Evolutionary conservation across 2,329 filamentous ascomycete species (phyloP), one percentile per base, ranked within the genome.

Genomic region (Ophiocordyceps robertsii): DNA sequence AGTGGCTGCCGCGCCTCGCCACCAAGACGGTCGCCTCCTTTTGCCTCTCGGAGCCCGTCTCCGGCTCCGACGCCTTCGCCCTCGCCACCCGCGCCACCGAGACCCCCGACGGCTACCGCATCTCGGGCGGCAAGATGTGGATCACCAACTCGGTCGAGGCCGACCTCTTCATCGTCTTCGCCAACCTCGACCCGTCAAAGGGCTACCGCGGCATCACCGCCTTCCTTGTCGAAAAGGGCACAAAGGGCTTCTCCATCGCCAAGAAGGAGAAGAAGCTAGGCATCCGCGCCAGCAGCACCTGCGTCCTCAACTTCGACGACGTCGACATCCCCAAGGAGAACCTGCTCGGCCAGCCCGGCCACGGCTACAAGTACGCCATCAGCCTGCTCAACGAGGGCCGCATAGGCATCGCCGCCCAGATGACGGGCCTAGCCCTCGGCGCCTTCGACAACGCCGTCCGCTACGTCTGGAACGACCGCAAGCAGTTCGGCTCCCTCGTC

Each of bases 261-360:
- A 98, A 98, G 77, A 98, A 98, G 73, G 92, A 98, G 73, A 96
- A 96, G 82, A 98, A 98, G 73, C 80, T 98, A 39, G 92, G 92
- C 45, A 98, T 98, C 68, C 82, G 77, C 58, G 92, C 92, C 42
- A 93, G 85, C 67, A 93, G 85, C 68, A 98, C 92, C 29, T 98
- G 92, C 65, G 90, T 95, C 49, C 73, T 98, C 62, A 96, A 86
- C 73, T 94, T 98, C 55, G 92, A 98, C 65, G 92, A 98, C 56
- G 88, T 96, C 41, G 77, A 90, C 57, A 75, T 98, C 33, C 88
- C 92, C 47, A 82, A 80, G 63, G 84, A 82, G 57, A 93, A 95
- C 63, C 68, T 98, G 14, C 75, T 98, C 1, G 92, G 92, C 48
- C 75, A 89, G 63, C 79, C 84, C 56, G 92, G 92, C 42, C 76